A percentile compares a stretch with the other conserved stretches of the same genome.
These are phyloP conservation scores for Suhomyces bribrorum DNA, from an alignment of 1,139 yeast species.

Conservation along the genomic window DNA sequence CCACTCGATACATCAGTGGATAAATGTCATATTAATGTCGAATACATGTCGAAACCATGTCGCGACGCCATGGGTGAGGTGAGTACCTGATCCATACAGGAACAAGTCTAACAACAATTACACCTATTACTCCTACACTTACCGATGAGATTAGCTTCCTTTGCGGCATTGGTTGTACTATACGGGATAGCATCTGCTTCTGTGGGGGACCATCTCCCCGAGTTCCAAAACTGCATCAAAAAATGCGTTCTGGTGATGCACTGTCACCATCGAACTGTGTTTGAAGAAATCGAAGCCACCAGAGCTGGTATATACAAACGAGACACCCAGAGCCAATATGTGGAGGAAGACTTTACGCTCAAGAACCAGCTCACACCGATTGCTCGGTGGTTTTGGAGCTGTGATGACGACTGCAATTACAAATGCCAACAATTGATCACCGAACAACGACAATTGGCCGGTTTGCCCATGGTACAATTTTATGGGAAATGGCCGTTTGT, in stretches of 20 bases:
- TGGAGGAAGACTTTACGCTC: conserved; percentile 6
- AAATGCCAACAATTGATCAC: conserved; percentile 45
- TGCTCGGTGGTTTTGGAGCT: conserved; percentile 32
- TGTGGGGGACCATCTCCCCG: conserved; percentile 21
- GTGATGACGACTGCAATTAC: conserved; percentile 42
- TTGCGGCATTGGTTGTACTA: not conserved
- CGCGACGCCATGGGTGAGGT: too few species aligned
- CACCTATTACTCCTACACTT: too few species aligned
- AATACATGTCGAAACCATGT: too few species aligned
- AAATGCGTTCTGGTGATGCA: conserved; percentile 17
- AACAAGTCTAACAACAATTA: too few species aligned
- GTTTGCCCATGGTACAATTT: conserved; percentile 39
- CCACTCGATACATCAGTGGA: too few species aligned
- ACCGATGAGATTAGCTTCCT: conserved; percentile 3
- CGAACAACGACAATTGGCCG: conserved; percentile 20
- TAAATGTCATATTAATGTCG: too few species aligned
- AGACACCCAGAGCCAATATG: not conserved
- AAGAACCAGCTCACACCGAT: conserved; percentile 12
- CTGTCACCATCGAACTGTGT: conserved; percentile 13
- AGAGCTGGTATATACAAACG: conserved; percentile 1
- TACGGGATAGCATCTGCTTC: conserved; percentile 12
- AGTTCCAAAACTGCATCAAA: conserved; percentile 15
- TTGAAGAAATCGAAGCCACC: conserved; percentile 10
- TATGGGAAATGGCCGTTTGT: conserved; percentile 51
- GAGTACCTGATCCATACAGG: not conserved